Conservation (phyloP, 1,139 yeast genomes). For the Nakaseomyces bracarensis region DNA sequence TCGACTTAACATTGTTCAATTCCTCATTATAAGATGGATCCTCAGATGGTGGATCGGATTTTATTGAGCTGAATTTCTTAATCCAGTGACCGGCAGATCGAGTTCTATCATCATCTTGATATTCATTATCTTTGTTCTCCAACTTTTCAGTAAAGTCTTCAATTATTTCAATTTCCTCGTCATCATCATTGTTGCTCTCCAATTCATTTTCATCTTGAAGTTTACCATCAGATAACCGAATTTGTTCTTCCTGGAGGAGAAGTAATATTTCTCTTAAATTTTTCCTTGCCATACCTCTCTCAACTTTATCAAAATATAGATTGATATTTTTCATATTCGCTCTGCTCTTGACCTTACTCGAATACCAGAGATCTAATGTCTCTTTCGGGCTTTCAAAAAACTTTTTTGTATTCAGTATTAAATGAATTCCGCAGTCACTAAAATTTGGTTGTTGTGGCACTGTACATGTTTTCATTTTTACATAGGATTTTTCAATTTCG, state of each 20-base stretch:
- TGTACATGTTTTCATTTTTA: conserved; percentile 40
- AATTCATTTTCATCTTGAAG: not conserved
- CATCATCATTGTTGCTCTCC: conserved; percentile 21
- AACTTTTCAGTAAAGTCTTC: conserved; percentile 15
- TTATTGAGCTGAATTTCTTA: not conserved
- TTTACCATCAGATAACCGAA: conserved; percentile 13
- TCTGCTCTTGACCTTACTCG: conserved; percentile 23
- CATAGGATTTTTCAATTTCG: conserved; percentile 39
- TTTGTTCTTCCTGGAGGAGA: conserved; percentile 36
- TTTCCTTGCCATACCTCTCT: conserved; percentile 34
- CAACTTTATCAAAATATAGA: conserved; percentile 33
- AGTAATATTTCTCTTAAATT: conserved; percentile 32
- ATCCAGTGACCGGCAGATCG: not conserved
- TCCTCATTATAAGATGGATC: not conserved
- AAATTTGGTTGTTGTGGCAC: conserved; percentile 85
- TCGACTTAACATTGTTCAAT: not conserved
- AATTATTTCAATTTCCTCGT: conserved; percentile 29
- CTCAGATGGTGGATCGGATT: not conserved
- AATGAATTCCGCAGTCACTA: conserved; percentile 94
- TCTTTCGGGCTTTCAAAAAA: conserved; percentile 47
- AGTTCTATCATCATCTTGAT: not conserved
- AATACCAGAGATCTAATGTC: conserved; percentile 48
- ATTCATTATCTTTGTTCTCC: not conserved
- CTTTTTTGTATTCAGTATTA: conserved; percentile 65
- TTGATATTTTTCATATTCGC: conserved; percentile 18